phyloP scores from a whole-genome alignment of 2,329 filamentous ascomycete genomes.

The Pseudocercospora crystallina region DNA sequence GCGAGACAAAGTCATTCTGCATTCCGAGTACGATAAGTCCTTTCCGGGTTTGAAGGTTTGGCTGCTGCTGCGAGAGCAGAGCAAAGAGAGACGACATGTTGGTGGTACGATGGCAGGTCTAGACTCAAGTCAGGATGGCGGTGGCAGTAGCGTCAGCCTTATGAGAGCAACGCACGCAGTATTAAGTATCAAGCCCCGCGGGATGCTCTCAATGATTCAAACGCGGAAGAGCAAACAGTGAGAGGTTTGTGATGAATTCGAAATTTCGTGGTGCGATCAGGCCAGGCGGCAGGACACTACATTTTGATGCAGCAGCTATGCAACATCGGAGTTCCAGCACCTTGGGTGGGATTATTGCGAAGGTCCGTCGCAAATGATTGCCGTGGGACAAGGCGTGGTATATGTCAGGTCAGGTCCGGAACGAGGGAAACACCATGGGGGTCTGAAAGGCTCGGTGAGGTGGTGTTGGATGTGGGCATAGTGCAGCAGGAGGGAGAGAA shows the following conservation, averaged over 20 bases:
- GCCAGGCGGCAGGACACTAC: slow-evolving; percentile 9
- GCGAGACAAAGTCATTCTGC: slow-evolving; percentile 82
- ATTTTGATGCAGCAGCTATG: slow-evolving; percentile 18
- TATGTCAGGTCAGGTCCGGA: neutral
- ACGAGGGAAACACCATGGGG: too few species aligned
- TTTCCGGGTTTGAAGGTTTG: slow-evolving; percentile 58
- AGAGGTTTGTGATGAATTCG: slow-evolving; percentile 9
- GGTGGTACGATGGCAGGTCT: neutral
- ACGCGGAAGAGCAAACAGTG: neutral
- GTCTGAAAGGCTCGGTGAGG: too few species aligned
- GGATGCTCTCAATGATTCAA: neutral
- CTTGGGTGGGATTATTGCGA: slow-evolving; percentile 16
- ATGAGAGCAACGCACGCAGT: neutral
- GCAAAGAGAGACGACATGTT: slow-evolving; percentile 46
- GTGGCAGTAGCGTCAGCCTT: neutral
- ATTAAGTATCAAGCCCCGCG: too few species aligned
- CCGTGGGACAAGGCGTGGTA: slow-evolving; percentile 15
- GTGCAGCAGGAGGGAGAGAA: too few species aligned
- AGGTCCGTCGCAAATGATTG: slow-evolving; percentile 12
- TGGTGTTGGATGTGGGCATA: too few species aligned
- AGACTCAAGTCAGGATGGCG: neutral
- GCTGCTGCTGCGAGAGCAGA: slow-evolving; percentile 47
- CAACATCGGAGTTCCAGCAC: slow-evolving; percentile 21
- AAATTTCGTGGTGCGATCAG: slow-evolving; percentile 11
- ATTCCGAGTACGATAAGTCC: slow-evolving; percentile 82